phyloP scores from a whole-genome alignment of 164 flowering plant species.

The Piper longum region DNA sequence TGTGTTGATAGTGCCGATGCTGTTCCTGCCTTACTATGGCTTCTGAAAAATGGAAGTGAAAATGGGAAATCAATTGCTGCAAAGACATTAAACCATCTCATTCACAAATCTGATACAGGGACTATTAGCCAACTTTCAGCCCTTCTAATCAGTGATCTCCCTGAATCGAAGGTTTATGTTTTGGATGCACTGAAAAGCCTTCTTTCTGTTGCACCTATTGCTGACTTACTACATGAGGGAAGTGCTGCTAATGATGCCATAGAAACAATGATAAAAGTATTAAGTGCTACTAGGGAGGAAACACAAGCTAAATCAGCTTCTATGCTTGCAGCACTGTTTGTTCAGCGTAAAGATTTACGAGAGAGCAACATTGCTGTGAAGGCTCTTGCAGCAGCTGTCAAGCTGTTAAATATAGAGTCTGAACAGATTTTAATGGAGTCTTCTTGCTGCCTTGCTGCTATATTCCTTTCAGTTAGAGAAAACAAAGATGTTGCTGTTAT shows the following conservation, averaged over 20 bases:
- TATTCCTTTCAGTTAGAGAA: slow-evolving; percentile 79
- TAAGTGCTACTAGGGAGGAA: slow-evolving; percentile 73
- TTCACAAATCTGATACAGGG: slow-evolving; percentile 91
- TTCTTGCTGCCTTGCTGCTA: slow-evolving; percentile 76
- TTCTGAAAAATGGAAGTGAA: slow-evolving; percentile 83
- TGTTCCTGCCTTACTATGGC: slow-evolving; percentile 94
- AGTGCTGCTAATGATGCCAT: slow-evolving; percentile 96
- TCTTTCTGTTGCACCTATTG: slow-evolving; percentile 72
- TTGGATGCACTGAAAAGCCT: slow-evolving; percentile 86
- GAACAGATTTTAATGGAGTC: slow-evolving; percentile 54
- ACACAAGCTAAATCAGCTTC: slow-evolving; percentile 90
- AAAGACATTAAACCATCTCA: slow-evolving; percentile 81
- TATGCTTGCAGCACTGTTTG: slow-evolving; percentile 74
- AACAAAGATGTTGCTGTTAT: slow-evolving; percentile 66
- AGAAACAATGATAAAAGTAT: slow-evolving; percentile 76
- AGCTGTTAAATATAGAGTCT: slow-evolving; percentile 60
- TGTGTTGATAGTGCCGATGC: slow-evolving; percentile 99
- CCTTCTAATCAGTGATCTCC: slow-evolving; percentile 78
- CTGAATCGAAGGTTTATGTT: slow-evolving; percentile 87
- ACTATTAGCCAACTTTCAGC: slow-evolving; percentile 97
- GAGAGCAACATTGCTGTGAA: slow-evolving; percentile 74
- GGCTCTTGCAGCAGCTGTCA: slow-evolving; percentile 52
- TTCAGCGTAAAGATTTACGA: slow-evolving; percentile 73
- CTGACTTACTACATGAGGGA: slow-evolving; percentile 75
- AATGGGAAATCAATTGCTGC: slow-evolving; percentile 94